Percentiles rank a stretch among this genome's conserved stretches.
Conservation (phyloP, 371 early-diverging fungal species). For the Mortierella sp. region DNA sequence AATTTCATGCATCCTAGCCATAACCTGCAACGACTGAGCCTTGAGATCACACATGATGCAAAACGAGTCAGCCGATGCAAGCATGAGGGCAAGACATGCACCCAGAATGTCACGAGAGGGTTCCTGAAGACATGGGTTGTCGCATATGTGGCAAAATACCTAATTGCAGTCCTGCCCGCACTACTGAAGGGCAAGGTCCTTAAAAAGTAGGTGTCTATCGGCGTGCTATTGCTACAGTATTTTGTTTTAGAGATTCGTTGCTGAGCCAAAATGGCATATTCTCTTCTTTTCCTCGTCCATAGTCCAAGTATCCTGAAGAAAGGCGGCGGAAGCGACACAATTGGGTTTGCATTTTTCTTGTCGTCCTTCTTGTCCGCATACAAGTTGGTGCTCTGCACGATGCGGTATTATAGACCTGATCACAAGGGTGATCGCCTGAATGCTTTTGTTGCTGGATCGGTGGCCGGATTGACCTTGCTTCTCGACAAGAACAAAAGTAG, state of each 20-base stretch:
- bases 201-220: slow-evolving; percentile 60
- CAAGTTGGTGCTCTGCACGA: slow-evolving; percentile 77
- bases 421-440: slow-evolving; percentile 69
- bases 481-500: slow-evolving; percentile 77
- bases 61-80: slow-evolving; percentile 60
- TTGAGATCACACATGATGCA: slow-evolving; percentile 57
- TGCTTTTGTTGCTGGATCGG: slow-evolving; percentile 80
- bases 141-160: slow-evolving; percentile 78
- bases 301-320: slow-evolving; percentile 66
- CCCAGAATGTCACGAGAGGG: slow-evolving; percentile 77
- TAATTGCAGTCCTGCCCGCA: slow-evolving; percentile 73
- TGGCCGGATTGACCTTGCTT: slow-evolving; percentile 76
- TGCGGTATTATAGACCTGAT: slow-evolving; percentile 65
- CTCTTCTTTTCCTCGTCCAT: neutral
- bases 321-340: slow-evolving; percentile 75
- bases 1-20: slow-evolving; percentile 60
- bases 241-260: too few species aligned
- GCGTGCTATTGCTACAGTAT: too few species aligned
- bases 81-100: slow-evolving; percentile 80
- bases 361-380: slow-evolving; percentile 81
- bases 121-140: slow-evolving; percentile 78
- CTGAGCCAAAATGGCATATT: too few species aligned
- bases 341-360: slow-evolving; percentile 82
- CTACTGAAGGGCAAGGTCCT: slow-evolving; percentile 74
- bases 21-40: slow-evolving; percentile 64